Conservation (phyloP, 2,329 filamentous ascomycete genomes). For the Aspergillus piperis region DNA sequence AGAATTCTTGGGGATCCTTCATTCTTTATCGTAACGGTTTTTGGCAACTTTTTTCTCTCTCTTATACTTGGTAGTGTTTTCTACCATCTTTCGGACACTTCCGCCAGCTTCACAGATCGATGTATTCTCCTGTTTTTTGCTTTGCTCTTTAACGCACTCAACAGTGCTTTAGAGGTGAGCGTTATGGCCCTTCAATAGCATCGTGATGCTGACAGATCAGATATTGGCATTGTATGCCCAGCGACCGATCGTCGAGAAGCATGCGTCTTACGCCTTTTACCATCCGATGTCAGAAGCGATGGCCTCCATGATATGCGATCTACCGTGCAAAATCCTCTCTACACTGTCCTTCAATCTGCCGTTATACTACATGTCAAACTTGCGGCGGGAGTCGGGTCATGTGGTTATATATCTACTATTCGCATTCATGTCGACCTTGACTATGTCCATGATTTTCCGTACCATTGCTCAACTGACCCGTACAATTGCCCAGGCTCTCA, state of each 20-base stretch:
- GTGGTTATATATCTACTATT: constrained; percentile 74
- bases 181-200: too few relatives aligned
- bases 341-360: constrained; percentile 71
- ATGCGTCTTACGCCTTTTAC: constrained; percentile 18
- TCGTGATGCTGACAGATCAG: neutral
- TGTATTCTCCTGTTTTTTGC: constrained; percentile 80
- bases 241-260: constrained; percentile 20
- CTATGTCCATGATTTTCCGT: constrained; percentile 82
- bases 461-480: constrained; percentile 71
- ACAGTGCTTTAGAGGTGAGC: constrained; percentile 64
- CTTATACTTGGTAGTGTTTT: constrained; percentile 75
- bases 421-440: constrained; percentile 56
- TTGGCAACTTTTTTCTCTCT: constrained; percentile 68
- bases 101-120: constrained; percentile 65
- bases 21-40: constrained; percentile 63
- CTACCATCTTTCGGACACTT: constrained; percentile 64
- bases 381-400: constrained; percentile 72
- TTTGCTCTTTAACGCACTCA: constrained; percentile 78
- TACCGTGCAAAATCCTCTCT: constrained; percentile 74
- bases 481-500: constrained; percentile 58
- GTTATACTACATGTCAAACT: constrained; percentile 81
- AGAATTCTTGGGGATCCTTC: constrained; percentile 72
- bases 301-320: constrained; percentile 28
- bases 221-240: constrained; percentile 20
- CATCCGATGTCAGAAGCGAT: constrained; percentile 14